Evolutionary conservation across 495 filamentous ascomycete genomes (phyloP).

Genomic region (Penicillium longicatenatum): DNA sequence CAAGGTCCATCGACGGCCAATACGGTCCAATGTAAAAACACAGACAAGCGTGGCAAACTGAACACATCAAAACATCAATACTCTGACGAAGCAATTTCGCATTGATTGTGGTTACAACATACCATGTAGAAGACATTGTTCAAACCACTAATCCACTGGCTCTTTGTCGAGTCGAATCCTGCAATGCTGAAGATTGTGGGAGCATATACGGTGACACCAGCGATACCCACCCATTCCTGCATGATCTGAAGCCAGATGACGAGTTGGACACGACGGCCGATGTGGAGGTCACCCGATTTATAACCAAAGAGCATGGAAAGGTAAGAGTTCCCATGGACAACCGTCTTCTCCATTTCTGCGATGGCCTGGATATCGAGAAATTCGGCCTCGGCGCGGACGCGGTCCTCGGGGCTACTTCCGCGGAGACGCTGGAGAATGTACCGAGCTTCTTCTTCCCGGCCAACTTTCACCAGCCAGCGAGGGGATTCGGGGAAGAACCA

Average conservation of each 20-base stretch:
- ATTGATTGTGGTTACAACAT: conserved; percentile 19
- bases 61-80: not conserved
- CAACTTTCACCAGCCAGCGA: conserved; percentile 64
- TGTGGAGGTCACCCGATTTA: conserved; percentile 63
- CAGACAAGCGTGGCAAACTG: conserved; percentile 63
- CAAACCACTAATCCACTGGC: conserved; percentile 68
- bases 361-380: conserved; percentile 64
- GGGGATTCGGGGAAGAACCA: conserved; percentile 70
- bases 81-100: not conserved
- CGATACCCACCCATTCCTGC: conserved; percentile 75
- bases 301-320: conserved; percentile 64
- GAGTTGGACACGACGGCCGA: conserved; percentile 65
- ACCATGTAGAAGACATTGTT: conserved; percentile 68
- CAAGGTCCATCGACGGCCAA: conserved; percentile 68
- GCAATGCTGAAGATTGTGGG: conserved; percentile 70
- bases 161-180: conserved; percentile 59
- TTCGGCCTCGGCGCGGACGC: conserved; percentile 57
- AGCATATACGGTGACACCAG: conserved; percentile 67
- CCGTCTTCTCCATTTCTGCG: conserved; percentile 56
- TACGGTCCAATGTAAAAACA: conserved; percentile 68
- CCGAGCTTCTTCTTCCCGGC: conserved; percentile 60
- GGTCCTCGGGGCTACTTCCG: conserved; percentile 57
- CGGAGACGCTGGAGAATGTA: conserved; percentile 64
- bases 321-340: conserved; percentile 55
- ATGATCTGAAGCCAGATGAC: conserved; percentile 75